phyloP scores from a whole-genome alignment of 78 protist genomes.

The Planoprotostelium fungivorum region DNA sequence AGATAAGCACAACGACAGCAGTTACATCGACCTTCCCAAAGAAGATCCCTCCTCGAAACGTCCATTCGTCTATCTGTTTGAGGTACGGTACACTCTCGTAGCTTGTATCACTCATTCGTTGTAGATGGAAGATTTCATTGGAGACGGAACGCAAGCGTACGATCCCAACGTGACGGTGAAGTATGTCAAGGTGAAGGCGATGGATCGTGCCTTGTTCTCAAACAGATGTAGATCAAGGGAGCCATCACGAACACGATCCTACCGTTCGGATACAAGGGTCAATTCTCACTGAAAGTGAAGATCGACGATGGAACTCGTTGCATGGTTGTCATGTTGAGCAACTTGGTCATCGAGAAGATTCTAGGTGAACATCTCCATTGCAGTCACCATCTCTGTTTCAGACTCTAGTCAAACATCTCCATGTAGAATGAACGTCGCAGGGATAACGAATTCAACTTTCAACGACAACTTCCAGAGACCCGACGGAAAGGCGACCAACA shows the following conservation, averaged over 20 bases:
- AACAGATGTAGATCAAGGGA: not conserved
- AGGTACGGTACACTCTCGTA: not conserved
- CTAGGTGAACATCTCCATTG: not conserved
- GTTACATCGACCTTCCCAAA: not conserved
- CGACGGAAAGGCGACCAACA: not conserved
- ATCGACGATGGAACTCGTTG: not conserved
- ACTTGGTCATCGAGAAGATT: not conserved
- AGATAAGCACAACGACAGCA: not conserved
- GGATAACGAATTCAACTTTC: not conserved
- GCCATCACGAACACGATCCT: not conserved
- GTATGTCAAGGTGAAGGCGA: not conserved
- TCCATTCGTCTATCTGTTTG: not conserved
- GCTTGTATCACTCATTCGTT: not conserved
- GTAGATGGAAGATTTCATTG: not conserved
- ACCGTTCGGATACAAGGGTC: not conserved
- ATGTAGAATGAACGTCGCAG: not conserved
- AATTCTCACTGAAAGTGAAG: not conserved
- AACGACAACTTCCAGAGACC: not conserved
- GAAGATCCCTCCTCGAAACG: not conserved
- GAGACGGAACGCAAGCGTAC: not conserved
- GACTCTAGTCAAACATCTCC: not conserved
- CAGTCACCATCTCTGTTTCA: no score
- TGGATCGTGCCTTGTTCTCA: no score
- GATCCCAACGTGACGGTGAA: not conserved
- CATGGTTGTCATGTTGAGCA: not conserved